phyloP scores from a whole-genome alignment of 1,284 basidiomycete species.

The Apiotrichum gamsii region DNA sequence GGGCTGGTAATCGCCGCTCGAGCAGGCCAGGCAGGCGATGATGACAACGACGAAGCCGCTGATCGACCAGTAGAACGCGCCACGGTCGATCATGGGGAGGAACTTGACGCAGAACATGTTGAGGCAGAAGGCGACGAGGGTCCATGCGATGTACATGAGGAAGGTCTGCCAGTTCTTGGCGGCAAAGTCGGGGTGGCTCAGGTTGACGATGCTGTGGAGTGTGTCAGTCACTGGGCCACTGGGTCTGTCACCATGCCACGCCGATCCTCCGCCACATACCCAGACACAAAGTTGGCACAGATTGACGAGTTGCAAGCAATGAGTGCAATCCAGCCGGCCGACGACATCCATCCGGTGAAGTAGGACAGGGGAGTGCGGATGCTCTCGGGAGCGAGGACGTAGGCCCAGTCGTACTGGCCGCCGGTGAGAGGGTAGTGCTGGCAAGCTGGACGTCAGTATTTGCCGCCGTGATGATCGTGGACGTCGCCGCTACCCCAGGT shows the following conservation, averaged over 20 bases:
- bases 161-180: conserved; percentile 20
- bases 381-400: conserved; percentile 25
- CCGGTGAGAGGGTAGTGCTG: conserved; percentile 22
- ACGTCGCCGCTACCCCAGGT: too few species aligned
- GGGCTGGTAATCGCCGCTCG: conserved; percentile 38
- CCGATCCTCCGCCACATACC: conserved; percentile 5
- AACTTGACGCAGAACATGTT: conserved; percentile 34
- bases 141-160: conserved; percentile 25
- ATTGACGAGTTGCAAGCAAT: conserved; percentile 20
- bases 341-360: conserved; percentile 16
- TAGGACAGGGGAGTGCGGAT: conserved; percentile 23
- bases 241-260: too few species aligned
- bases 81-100: conserved; percentile 33
- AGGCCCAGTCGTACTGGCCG: conserved; percentile 43
- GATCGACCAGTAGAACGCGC: conserved; percentile 37
- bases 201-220: conserved; percentile 29
- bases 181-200: conserved; percentile 35
- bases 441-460: conserved; percentile 3
- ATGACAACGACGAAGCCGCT: conserved; percentile 41
- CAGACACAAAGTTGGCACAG: conserved; percentile 28
- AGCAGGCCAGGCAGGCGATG: conserved; percentile 42
- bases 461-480: too few species aligned
- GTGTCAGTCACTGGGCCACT: too few species aligned
- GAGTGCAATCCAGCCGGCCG: conserved; percentile 24
- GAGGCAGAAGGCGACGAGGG: conserved; percentile 19